Conservation (phyloP, 352 stramenopile species). For the Phytophthora parvispora region DNA sequence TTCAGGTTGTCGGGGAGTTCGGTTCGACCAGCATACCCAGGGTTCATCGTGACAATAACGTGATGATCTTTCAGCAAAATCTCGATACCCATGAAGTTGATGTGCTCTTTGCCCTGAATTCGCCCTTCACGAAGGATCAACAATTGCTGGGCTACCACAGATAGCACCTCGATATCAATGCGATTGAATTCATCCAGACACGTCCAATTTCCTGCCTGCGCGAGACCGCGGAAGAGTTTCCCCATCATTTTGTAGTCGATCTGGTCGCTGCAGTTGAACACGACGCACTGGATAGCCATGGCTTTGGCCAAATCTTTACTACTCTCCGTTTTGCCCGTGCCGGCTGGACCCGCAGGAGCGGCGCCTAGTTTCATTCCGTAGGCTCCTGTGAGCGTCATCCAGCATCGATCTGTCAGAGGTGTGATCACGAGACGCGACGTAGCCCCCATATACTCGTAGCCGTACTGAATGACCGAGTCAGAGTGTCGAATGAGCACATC, state of each 20-base stretch:
- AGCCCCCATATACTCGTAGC: constrained; percentile 97
- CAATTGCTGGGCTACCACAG: constrained; percentile 94
- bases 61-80: constrained; percentile 97
- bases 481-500: constrained; percentile 93
- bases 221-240: constrained; percentile 95
- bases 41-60: constrained; percentile 99
- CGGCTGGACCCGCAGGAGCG: constrained; percentile 94
- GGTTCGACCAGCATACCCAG: constrained; percentile 95
- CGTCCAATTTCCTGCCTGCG: constrained; percentile 91
- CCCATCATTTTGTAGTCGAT: constrained; percentile 99
- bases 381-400: constrained; percentile 96
- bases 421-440: constrained; percentile 92
- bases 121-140: constrained; percentile 81
- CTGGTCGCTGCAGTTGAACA: constrained; percentile 97
- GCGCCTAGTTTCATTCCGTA: constrained; percentile 95
- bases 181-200: constrained; percentile 97
- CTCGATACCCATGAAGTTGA: constrained; percentile 98
- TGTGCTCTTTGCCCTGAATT: constrained; percentile 87
- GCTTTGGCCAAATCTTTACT: constrained; percentile 97
- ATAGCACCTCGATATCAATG: constrained; percentile 96
- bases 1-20: constrained; percentile 98
- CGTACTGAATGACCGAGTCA: constrained; percentile 91
- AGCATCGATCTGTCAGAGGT: constrained; percentile 95
- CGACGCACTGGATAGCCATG: constrained; percentile 95
- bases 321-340: constrained; percentile 97